phyloP scores from a whole-genome alignment of 2,329 filamentous ascomycete genomes.

The Penicillium capsulatum region DNA sequence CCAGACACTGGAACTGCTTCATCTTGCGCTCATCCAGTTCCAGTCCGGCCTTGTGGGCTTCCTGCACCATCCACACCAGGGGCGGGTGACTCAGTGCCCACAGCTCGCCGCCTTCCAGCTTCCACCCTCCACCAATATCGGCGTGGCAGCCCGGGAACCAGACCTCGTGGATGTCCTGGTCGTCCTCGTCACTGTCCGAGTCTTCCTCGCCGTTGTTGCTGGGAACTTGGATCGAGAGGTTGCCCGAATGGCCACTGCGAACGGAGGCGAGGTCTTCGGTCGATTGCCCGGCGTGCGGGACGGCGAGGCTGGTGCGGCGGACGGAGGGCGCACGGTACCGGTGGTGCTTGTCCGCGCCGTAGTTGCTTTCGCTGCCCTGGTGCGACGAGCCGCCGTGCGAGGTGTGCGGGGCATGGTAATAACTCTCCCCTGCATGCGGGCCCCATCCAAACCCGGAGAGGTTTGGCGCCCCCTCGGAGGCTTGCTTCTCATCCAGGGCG shows the following conservation, averaged over 20 bases:
- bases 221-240: slow-evolving; percentile 29
- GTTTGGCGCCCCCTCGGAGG: slow-evolving; percentile 2
- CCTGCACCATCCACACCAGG: slow-evolving; percentile 66
- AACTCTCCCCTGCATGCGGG: slow-evolving; percentile 22
- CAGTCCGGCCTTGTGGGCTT: slow-evolving; percentile 62
- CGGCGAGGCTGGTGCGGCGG: slow-evolving; percentile 22
- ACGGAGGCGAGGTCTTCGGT: slow-evolving; percentile 31
- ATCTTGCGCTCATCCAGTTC: slow-evolving; percentile 67
- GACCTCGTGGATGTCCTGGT: slow-evolving; percentile 72
- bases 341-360: slow-evolving; percentile 8
- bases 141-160: slow-evolving; percentile 72
- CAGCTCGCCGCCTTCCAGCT: slow-evolving; percentile 51
- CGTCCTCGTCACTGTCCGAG: slow-evolving; percentile 29
- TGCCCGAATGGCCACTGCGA: slow-evolving; percentile 27
- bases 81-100: slow-evolving; percentile 63
- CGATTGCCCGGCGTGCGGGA: slow-evolving; percentile 26
- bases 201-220: slow-evolving; percentile 16
- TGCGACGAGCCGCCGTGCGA: slow-evolving; percentile 19
- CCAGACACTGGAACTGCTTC: slow-evolving; percentile 60
- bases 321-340: slow-evolving; percentile 30
- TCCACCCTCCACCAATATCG: slow-evolving; percentile 76
- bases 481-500: slow-evolving; percentile 2
- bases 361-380: slow-evolving; percentile 14
- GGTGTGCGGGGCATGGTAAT: slow-evolving; percentile 27
- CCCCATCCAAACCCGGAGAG: slow-evolving; percentile 10